Conservation (phyloP, 371 early-diverging fungal genomes). For the Circinella umbellata region DNA sequence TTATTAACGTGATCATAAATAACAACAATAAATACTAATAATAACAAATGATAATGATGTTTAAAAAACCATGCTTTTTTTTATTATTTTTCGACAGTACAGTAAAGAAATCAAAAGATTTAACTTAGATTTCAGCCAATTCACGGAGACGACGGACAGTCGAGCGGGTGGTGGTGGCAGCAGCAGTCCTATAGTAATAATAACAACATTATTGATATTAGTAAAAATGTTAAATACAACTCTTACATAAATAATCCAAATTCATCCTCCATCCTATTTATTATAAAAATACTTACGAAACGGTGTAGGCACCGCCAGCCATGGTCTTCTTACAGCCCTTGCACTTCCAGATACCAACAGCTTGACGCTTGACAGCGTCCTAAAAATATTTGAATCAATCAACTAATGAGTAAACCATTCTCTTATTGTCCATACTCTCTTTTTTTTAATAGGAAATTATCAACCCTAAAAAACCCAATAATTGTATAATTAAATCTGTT, state of each 20-base stretch:
- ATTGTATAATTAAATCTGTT: background rate
- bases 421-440: background rate
- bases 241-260: no score
- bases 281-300: slow-evolving; percentile 52
- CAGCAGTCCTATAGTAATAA: slow-evolving; percentile 67
- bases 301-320: slow-evolving; percentile 99
- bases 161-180: slow-evolving; percentile 92
- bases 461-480: background rate
- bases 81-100: slow-evolving; percentile 6
- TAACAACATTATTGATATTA: background rate
- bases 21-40: background rate
- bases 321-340: slow-evolving; percentile 95
- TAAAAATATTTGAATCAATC: slow-evolving; percentile 19
- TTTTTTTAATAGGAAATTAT: background rate
- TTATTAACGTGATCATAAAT: no score
- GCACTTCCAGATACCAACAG: slow-evolving; percentile 99
- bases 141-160: slow-evolving; percentile 99
- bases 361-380: slow-evolving; percentile 95
- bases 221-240: no score
- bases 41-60: background rate
- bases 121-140: slow-evolving; percentile 87
- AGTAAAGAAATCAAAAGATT: slow-evolving; percentile 9
- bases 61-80: slow-evolving; percentile 5
- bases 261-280: background rate
- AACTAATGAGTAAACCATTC: background rate